Conservation (phyloP, 2,329 filamentous ascomycete species). For the Harringtonia aguacate region DNA sequence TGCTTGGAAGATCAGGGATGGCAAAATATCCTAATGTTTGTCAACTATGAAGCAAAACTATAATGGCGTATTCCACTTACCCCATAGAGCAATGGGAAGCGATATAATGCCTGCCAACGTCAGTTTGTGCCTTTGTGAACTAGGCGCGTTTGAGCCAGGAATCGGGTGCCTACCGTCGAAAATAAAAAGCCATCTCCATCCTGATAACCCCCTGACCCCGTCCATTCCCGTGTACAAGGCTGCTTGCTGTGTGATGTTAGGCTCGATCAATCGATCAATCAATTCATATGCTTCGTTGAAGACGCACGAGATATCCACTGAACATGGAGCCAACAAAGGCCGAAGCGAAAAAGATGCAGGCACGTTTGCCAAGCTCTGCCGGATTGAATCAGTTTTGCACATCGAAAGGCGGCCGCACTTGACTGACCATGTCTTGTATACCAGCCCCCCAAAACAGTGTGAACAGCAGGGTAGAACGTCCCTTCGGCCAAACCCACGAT, state of each 20-base stretch:
- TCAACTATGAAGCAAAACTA: not conserved
- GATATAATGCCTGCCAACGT: not conserved
- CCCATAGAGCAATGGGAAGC: not conserved
- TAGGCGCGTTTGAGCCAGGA: too few species aligned
- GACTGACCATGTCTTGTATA: not conserved
- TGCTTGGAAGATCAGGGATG: not conserved
- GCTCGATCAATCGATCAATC: too few species aligned
- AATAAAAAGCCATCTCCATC: conserved; percentile 3
- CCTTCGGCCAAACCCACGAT: conserved; percentile 1
- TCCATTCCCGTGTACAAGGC: conserved; percentile 1
- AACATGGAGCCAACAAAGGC: conserved; percentile 2
- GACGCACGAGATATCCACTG: not conserved
- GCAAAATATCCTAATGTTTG: not conserved
- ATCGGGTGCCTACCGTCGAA: not conserved
- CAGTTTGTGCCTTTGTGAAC: not conserved
- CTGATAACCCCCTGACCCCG: not conserved
- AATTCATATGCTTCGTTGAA: too few species aligned
- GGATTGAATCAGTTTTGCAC: too few species aligned
- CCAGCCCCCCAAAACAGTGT: not conserved
- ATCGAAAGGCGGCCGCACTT: not conserved
- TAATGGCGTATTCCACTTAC: not conserved
- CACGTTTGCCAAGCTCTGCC: not conserved
- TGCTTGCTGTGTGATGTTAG: not conserved
- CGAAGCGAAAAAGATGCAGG: not conserved
- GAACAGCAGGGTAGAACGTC: not conserved